Conservation (phyloP, 306 rosid species). For the Cicer yamashitae region DNA sequence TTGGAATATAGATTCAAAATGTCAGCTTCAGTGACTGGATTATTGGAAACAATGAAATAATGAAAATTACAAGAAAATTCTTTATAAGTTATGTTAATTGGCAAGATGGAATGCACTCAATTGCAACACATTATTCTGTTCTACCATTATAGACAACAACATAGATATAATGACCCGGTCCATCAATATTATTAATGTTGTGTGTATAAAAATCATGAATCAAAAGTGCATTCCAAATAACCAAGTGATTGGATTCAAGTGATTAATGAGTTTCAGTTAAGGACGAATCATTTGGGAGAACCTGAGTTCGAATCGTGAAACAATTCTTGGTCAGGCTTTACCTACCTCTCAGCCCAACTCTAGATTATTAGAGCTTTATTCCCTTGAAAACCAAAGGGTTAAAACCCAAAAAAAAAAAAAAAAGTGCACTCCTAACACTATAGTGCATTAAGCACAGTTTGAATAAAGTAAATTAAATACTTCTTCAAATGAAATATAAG, state of each 20-base stretch:
- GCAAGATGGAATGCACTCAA: background rate
- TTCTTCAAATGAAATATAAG: too few species aligned
- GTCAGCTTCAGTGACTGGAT: background rate
- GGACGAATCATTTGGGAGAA: too few species aligned
- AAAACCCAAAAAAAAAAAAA: background rate
- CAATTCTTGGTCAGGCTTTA: too few species aligned
- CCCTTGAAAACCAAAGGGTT: too few species aligned
- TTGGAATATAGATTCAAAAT: background rate
- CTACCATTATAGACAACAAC: conserved; percentile 9
- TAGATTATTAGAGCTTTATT: too few species aligned
- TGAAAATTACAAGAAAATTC: conserved; percentile 22
- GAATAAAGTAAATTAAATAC: too few species aligned
- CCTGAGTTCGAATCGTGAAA: too few species aligned
- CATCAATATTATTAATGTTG: background rate
- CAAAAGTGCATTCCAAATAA: too few species aligned
- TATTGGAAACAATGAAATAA: conserved; percentile 7
- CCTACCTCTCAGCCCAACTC: too few species aligned
- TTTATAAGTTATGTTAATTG: conserved; percentile 13
- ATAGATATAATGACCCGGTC: background rate
- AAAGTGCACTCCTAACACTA: background rate
- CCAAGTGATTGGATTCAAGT: too few species aligned
- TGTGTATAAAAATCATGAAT: background rate
- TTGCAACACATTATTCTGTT: background rate
- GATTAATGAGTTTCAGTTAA: too few species aligned
- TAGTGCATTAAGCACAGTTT: background rate